Evolutionary conservation across 2,329 filamentous ascomycete species (phyloP).

Genomic region (Trichocomaceae sp.): DNA sequence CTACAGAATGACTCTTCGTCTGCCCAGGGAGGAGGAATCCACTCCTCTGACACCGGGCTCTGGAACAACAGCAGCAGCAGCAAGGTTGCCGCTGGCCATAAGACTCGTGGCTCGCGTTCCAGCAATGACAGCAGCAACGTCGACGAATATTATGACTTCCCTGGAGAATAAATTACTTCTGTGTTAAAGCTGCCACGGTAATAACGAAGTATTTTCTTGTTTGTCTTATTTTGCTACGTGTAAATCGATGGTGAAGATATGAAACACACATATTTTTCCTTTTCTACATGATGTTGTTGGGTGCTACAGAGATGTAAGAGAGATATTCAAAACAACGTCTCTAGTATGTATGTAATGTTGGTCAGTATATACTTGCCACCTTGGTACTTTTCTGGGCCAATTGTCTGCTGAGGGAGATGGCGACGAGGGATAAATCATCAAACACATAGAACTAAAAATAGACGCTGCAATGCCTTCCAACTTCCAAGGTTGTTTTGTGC

Average conservation of each 20-base stretch:
- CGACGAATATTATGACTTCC: neutral
- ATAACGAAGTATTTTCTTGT: neutral
- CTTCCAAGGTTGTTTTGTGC: neutral
- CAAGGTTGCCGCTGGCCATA: neutral
- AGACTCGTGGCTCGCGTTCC: neutral
- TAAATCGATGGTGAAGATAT: too few relatives aligned
- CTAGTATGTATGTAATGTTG: slow-evolving; percentile 14
- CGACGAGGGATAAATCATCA: too few relatives aligned
- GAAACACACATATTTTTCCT: neutral
- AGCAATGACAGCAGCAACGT: neutral
- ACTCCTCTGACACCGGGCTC: neutral
- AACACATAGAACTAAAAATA: neutral
- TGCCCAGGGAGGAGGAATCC: neutral
- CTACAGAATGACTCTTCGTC: neutral
- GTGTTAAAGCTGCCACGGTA: too few relatives aligned
- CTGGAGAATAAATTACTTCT: neutral
- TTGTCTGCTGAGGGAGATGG: neutral
- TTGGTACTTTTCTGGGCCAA: slow-evolving; percentile 23
- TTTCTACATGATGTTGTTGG: too few relatives aligned
- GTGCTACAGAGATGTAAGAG: slow-evolving; percentile 10
- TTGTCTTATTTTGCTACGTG: too few relatives aligned
- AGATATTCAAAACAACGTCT: slow-evolving; percentile 26
- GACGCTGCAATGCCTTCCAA: neutral
- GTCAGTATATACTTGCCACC: neutral
- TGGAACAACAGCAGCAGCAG: neutral